phyloP scores from a whole-genome alignment of 257 asterid genomes.

The Schizonepeta tenuifolia region DNA sequence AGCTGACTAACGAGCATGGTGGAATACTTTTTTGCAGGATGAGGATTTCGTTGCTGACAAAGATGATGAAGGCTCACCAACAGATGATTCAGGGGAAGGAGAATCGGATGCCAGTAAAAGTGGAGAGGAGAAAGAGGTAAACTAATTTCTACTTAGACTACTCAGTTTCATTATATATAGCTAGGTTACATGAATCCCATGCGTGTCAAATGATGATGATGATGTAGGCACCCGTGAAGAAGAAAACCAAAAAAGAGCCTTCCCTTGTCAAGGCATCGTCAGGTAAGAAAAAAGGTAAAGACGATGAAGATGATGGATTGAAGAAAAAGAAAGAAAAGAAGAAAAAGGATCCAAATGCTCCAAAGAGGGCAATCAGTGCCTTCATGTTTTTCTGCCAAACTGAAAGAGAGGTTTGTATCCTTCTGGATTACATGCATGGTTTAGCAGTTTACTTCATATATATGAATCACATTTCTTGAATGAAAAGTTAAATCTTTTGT shows the following conservation, averaged over 20 bases:
- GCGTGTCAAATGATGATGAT: neutral
- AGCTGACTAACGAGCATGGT: too few species aligned
- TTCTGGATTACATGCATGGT: too few species aligned
- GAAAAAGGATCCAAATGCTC: conserved; percentile 96
- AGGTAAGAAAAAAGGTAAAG: conserved; percentile 64
- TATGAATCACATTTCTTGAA: too few species aligned
- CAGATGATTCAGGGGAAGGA: conserved; percentile 91
- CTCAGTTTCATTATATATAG: conserved; percentile 8
- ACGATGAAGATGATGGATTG: conserved; percentile 58
- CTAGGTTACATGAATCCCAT: too few species aligned
- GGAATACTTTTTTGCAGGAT: conserved; percentile 46
- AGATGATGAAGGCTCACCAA: conserved; percentile 93
- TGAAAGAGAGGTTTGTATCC: conserved; percentile 78
- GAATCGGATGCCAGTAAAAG: conserved; percentile 75
- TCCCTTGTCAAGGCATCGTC: conserved; percentile 52
- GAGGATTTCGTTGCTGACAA: conserved; percentile 76
- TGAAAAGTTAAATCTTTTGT: too few species aligned
- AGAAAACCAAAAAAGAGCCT: conserved; percentile 64
- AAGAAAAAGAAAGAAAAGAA: conserved; percentile 80
- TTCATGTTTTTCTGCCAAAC: conserved; percentile 84
- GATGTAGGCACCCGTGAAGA: conserved; percentile 59
- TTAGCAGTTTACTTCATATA: too few species aligned
- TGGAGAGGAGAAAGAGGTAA: conserved; percentile 71
- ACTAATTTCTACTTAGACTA: neutral
- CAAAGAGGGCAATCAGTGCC: conserved; percentile 80